Percentiles rank a stretch among this genome's conserved stretches.
These are phyloP conservation scores for Bonia amplexicaulis DNA, from an alignment of 176 grass and related monocot genomes.

Conservation along the genomic window DNA sequence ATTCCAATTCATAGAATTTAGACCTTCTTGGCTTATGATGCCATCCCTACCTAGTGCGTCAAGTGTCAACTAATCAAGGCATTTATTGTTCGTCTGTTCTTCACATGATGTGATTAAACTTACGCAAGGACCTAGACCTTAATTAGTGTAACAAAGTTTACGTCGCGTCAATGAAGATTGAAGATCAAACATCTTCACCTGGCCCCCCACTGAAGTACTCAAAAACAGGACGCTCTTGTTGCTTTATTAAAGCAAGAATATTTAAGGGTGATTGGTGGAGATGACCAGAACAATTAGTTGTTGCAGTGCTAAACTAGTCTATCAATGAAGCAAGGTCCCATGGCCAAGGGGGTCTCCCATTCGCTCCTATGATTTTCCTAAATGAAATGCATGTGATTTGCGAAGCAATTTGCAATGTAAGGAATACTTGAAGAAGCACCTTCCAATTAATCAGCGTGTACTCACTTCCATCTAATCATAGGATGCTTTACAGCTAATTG, in stretches of 20 bases:
- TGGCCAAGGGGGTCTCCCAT: too few relatives aligned
- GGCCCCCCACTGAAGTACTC: not conserved
- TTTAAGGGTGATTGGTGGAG: not conserved
- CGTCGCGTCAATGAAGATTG: slow-evolving; percentile 2
- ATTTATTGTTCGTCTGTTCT: not conserved
- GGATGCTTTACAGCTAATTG: not conserved
- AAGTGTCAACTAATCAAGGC: not conserved
- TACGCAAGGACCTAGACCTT: not conserved
- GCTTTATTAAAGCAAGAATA: slow-evolving; percentile 14
- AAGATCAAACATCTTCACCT: slow-evolving; percentile 26
- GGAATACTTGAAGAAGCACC: not conserved
- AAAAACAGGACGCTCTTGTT: not conserved
- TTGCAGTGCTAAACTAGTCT: too few relatives aligned
- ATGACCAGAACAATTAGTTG: not conserved
- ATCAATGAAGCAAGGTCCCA: too few relatives aligned
- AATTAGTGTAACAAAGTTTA: slow-evolving; percentile 12
- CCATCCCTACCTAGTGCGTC: not conserved
- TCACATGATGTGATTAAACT: slow-evolving; percentile 15
- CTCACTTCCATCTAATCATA: not conserved
- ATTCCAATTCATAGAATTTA: not conserved
- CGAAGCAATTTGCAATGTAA: not conserved
- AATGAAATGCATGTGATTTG: too few relatives aligned
- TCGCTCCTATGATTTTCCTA: too few relatives aligned
- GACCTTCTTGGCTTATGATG: not conserved
- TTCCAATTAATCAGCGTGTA: not conserved